phyloP scores from a whole-genome alignment of 2,329 filamentous ascomycete genomes.

The Teratosphaeria nubilosa region DNA sequence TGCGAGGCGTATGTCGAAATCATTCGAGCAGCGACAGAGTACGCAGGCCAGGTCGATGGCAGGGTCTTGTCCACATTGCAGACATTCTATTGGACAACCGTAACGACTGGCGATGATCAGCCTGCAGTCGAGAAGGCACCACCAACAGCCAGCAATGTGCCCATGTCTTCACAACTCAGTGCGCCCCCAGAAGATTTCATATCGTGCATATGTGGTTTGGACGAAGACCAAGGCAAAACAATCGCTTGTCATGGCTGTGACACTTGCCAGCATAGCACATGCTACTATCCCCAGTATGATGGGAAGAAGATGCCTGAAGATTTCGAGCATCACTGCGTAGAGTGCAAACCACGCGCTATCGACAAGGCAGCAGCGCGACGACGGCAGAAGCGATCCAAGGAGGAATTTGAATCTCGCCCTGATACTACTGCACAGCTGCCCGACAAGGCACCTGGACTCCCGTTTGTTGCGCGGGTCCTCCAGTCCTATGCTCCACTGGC shows the following conservation, averaged over 20 bases:
- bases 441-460: conserved; percentile 15
- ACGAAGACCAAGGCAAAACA: conserved; percentile 91
- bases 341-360: conserved; percentile 70
- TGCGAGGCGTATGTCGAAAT: conserved; percentile 26
- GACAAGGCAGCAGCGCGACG: conserved; percentile 63
- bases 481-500: background rate
- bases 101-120: background rate
- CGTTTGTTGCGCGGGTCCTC: conserved; percentile 48
- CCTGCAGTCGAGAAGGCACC: background rate
- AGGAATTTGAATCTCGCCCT: conserved; percentile 13
- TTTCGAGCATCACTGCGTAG: conserved; percentile 68
- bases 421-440: conserved; percentile 1
- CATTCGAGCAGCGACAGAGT: conserved; percentile 8
- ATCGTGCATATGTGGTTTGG: conserved; percentile 76
- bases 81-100: conserved; percentile 1
- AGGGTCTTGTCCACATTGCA: background rate
- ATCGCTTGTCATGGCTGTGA: conserved; percentile 93
- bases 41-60: background rate
- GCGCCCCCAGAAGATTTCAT: background rate
- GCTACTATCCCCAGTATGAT: conserved; percentile 72
- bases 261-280: conserved; percentile 96
- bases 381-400: conserved; percentile 10
- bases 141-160: background rate
- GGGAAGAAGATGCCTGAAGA: conserved; percentile 48
- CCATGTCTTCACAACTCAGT: background rate